Base-by-base conservation (phyloP, 768 basidiomycete genomes). In the Lentinula sp. region DNA sequence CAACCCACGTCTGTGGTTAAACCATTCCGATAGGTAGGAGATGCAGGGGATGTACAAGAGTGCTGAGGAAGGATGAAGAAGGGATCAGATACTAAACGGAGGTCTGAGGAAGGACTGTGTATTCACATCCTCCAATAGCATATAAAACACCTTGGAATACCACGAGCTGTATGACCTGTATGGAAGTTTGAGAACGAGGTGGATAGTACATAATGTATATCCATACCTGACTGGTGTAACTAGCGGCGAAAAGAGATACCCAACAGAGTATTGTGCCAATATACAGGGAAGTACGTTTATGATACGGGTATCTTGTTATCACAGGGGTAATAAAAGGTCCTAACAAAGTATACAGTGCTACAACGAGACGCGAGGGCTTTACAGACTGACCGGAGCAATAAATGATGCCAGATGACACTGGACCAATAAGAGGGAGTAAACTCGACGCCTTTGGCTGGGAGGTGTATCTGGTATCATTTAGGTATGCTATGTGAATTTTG, bases 21-120 rank as follows among this genome's bases (percentile, higher is more conserved):
- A 74, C 71, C 73, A 73, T 52, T 74, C 71, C 15, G 71, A 66
- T 45, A 73, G 55, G 57, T 68, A 70, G 10, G 64, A 62, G 39
- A 73, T 57, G 51, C 67, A 67, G 45, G 70, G 72, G 28, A 66
- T 62, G 59, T 73, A 70, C 4, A 69, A 58, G 9, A 73, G 61
- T 9, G 61, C 60, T 58, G 32, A 5, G 7, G 4, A 4, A 23
- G 11, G 4, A 13, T n/a, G 40, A 31, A 15, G 18, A 49, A 23
- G 23, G 23, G 2, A 23, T 18, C 11, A 34, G 23, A 23, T 2
- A 23, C 2, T 23, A n/a, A 49, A 11, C 28, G 5, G 1, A 18
- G 32, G 2, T 5, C 9, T 11, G 28, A 34, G 5, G 13, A 16
- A 37, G n/a, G 6, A n/a, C 3, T 21, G 3, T 16, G 6, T 18